These are phyloP conservation scores for Craterostigma plantagineum DNA, from an alignment of 257 asterid genomes.

Conservation along the genomic window DNA sequence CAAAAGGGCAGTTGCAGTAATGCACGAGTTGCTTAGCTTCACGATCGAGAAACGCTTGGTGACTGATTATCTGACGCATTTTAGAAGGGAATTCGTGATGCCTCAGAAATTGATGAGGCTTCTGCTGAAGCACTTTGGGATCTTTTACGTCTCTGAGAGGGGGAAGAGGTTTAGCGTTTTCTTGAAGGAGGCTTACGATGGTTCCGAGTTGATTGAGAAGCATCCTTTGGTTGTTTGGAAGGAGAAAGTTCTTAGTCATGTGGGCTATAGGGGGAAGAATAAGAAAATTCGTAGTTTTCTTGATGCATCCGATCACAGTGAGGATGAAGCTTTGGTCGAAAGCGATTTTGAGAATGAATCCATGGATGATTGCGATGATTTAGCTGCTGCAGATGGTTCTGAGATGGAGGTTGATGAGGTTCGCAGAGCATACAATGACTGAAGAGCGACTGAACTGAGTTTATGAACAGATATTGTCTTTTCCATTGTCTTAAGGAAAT, in stretches of 20 bases:
- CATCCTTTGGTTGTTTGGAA: slow-evolving; percentile 70
- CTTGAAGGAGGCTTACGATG: slow-evolving; percentile 62
- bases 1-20: slow-evolving; percentile 78
- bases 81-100: slow-evolving; percentile 76
- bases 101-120: slow-evolving; percentile 93
- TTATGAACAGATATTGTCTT: no score
- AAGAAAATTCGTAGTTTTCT: slow-evolving; percentile 17
- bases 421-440: slow-evolving; percentile 25
- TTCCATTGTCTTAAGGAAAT: no score
- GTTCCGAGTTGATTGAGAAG: slow-evolving; percentile 52
- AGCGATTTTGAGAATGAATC: slow-evolving; percentile 30
- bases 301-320: slow-evolving; percentile 14
- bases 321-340: no score
- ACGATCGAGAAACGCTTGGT: slow-evolving; percentile 65
- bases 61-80: slow-evolving; percentile 75
- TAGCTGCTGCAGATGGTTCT: slow-evolving; percentile 24
- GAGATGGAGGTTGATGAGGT: slow-evolving; percentile 73
- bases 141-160: slow-evolving; percentile 89
- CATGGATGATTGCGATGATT: no score
- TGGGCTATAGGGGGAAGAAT: slow-evolving; percentile 54
- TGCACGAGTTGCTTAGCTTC: slow-evolving; percentile 81
- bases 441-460: neutral
- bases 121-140: slow-evolving; percentile 74
- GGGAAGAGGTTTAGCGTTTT: slow-evolving; percentile 82
- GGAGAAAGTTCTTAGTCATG: slow-evolving; percentile 37